Evolutionary conservation across 2,329 filamentous ascomycete genomes (phyloP).

Genomic region (Talaromyces amestolkiae): DNA sequence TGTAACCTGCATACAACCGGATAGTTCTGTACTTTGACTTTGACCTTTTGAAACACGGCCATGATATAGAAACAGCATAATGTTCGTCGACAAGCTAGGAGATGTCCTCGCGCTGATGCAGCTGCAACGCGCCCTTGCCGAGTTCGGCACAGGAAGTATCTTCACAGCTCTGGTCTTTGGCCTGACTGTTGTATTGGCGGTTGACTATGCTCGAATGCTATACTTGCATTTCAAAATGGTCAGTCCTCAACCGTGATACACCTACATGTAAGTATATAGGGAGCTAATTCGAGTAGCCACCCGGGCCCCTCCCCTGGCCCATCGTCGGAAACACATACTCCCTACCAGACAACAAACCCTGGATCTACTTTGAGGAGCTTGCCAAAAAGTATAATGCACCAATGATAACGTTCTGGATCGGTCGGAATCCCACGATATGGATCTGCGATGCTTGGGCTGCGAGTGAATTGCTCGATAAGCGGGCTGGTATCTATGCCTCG

Average conservation of each 20-base stretch:
- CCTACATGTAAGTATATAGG: not conserved
- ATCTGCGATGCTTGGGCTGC: slow-evolving; percentile 30
- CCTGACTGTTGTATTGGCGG: not conserved
- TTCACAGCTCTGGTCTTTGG: slow-evolving; percentile 2
- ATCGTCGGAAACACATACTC: slow-evolving; percentile 58
- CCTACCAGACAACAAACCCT: slow-evolving; percentile 55
- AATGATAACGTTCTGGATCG: slow-evolving; percentile 58
- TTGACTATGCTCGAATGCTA: not conserved
- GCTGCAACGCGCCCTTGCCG: slow-evolving; percentile 12
- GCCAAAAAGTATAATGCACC: slow-evolving; percentile 51
- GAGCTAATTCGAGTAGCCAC: slow-evolving; percentile 42
- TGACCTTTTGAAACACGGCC: not conserved
- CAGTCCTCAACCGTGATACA: not conserved
- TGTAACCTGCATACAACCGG: not conserved
- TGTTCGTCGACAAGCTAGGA: slow-evolving; percentile 16
- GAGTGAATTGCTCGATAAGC: slow-evolving; percentile 37
- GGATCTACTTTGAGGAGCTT: slow-evolving; percentile 57
- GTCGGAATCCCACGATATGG: slow-evolving; percentile 34
- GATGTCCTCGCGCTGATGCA: slow-evolving; percentile 17
- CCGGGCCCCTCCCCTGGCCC: slow-evolving; percentile 55
- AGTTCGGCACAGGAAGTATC: slow-evolving; percentile 11
- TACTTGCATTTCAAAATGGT: not conserved
- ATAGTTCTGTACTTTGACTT: no score
- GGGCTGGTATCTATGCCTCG: slow-evolving; percentile 36
- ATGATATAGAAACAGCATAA: not conserved